Evolutionary conservation across 768 basidiomycete species (phyloP).

Genomic region (Trametes cubensis): DNA sequence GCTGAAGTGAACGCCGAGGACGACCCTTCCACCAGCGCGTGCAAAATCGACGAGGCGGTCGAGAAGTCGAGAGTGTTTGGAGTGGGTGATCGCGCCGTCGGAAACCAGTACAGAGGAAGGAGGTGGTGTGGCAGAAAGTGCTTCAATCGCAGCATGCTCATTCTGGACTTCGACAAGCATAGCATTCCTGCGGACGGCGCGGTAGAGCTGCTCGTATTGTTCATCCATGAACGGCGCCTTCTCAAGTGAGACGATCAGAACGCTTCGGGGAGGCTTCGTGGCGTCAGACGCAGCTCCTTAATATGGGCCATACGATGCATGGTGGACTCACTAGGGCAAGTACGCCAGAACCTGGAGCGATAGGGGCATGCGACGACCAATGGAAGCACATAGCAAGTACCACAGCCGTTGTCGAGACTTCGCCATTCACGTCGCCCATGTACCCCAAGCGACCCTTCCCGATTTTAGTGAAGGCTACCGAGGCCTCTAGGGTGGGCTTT

Average conservation of each 20-base stretch:
- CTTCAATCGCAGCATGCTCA: background rate
- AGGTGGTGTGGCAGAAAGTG: background rate
- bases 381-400: constrained; percentile 7
- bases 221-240: background rate
- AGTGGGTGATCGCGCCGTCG: constrained; percentile 38
- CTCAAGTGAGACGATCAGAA: background rate
- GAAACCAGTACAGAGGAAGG: constrained; percentile 38
- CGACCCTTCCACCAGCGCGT: constrained; percentile 41
- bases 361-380: background rate
- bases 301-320: too few relatives aligned
- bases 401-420: constrained; percentile 15
- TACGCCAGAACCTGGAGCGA: background rate
- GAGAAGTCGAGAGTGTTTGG: constrained; percentile 29
- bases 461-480: constrained; percentile 19
- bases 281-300: background rate
- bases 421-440: constrained; percentile 39
- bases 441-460: constrained; percentile 40
- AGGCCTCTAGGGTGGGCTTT: constrained; percentile 22
- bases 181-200: background rate
- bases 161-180: background rate
- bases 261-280: background rate
- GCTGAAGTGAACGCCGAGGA: constrained; percentile 42
- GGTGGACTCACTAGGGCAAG: background rate
- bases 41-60: constrained; percentile 41
- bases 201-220: background rate